Evolutionary conservation across 768 basidiomycete genomes (phyloP).

Genomic region (Imleria badia): DNA sequence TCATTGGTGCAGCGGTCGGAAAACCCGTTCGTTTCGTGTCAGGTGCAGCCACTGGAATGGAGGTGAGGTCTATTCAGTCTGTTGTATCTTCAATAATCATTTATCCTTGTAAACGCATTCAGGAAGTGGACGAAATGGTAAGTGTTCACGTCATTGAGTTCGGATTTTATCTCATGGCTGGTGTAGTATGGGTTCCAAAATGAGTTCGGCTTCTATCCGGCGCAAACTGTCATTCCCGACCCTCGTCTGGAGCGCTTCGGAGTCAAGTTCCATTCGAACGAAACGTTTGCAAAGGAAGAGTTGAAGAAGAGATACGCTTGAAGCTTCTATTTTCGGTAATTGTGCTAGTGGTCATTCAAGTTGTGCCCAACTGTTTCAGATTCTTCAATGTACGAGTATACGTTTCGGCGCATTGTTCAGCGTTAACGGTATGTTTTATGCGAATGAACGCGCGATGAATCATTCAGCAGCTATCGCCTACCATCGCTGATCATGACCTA

Average conservation of each 20-base stretch:
- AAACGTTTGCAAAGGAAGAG: conserved; percentile 16
- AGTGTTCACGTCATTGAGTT: neutral
- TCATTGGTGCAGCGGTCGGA: conserved; percentile 16
- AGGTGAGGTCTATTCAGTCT: conserved; percentile 8
- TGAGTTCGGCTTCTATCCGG: conserved; percentile 25
- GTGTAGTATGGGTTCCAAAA: conserved; percentile 25
- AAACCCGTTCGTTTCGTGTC: conserved; percentile 28
- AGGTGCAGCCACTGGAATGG: conserved; percentile 11
- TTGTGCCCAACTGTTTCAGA: too few relatives aligned
- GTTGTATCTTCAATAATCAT: neutral
- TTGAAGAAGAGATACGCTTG: conserved; percentile 21
- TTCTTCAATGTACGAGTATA: too few relatives aligned
- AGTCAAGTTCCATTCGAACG: conserved; percentile 25
- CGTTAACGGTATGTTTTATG: too few relatives aligned
- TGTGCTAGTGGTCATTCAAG: neutral
- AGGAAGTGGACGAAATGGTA: conserved; percentile 30
- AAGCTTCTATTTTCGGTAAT: neutral
- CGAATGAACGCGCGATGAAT: too few relatives aligned
- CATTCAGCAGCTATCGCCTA: too few relatives aligned
- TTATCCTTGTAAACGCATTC: neutral
- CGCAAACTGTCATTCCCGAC: conserved; percentile 21
- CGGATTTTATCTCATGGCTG: neutral
- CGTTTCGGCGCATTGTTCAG: too few relatives aligned
- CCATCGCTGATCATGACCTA: too few relatives aligned
- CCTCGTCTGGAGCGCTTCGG: conserved; percentile 26